phyloP scores from a whole-genome alignment of 139 green algal species.

The Coelastrella sp. region DNA sequence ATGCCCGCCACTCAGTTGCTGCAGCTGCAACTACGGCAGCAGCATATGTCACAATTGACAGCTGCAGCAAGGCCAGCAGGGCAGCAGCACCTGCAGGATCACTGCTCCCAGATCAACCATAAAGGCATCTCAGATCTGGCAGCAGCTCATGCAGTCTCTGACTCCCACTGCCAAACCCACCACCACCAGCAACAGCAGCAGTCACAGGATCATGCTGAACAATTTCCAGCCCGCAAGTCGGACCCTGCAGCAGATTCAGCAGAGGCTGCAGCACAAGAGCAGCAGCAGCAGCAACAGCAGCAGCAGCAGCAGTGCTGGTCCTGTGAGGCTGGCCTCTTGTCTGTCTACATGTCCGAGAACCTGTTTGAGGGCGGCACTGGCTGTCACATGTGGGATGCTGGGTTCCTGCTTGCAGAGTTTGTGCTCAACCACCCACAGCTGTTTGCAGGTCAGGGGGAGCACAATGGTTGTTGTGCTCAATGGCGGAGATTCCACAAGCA shows the following conservation, averaged over 20 bases:
- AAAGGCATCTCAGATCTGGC: neutral
- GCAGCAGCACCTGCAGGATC: neutral
- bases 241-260: neutral
- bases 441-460: slow-evolving; percentile 61
- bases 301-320: neutral
- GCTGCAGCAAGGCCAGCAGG: slow-evolving; percentile 27
- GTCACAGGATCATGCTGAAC: neutral
- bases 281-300: slow-evolving; percentile 20
- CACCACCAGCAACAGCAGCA: neutral
- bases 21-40: neutral
- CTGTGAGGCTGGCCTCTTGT: neutral
- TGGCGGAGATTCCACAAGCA: no score
- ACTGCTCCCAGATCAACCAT: no score
- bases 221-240: neutral
- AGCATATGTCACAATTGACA: neutral
- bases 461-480: neutral
- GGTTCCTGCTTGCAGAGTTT: slow-evolving; percentile 76
- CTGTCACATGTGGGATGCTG: slow-evolving; percentile 84
- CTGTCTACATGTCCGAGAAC: slow-evolving; percentile 65
- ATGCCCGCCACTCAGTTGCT: slow-evolving; percentile 2
- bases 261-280: neutral
- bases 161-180: neutral
- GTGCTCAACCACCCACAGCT: slow-evolving; percentile 65
- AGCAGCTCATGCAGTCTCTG: neutral
- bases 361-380: slow-evolving; percentile 81